Evolutionary conservation across 768 basidiomycete genomes (phyloP).

Genomic region (Naganishia randhawae): DNA sequence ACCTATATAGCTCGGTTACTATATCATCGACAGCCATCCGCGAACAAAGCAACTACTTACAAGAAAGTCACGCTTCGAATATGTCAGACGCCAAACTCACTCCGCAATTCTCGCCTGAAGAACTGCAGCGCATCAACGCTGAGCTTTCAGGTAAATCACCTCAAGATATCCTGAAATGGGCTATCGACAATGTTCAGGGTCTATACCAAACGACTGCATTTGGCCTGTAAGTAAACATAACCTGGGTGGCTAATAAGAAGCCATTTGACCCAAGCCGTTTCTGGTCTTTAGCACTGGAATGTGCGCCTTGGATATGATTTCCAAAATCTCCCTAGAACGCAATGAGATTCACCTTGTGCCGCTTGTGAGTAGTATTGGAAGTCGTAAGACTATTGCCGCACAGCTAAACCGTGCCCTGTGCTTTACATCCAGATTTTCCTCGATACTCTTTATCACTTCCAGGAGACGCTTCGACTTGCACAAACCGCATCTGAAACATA

Average conservation of each 20-base stretch:
- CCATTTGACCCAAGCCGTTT: background rate
- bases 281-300: conserved; percentile 63
- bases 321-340: conserved; percentile 61
- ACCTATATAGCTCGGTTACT: background rate
- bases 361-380: conserved; percentile 50
- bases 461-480: conserved; percentile 84
- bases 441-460: conserved; percentile 94
- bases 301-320: conserved; percentile 90
- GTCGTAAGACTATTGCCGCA: background rate
- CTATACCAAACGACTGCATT: conserved; percentile 95
- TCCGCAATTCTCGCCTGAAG: conserved; percentile 46
- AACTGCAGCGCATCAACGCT: conserved; percentile 67
- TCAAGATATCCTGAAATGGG: conserved; percentile 83
- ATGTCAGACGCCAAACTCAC: background rate
- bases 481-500: conserved; percentile 75
- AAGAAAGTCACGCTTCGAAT: background rate
- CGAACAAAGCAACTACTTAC: background rate
- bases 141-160: conserved; percentile 69
- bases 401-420: background rate
- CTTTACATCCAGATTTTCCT: conserved; percentile 73
- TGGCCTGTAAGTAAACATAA: conserved; percentile 58
- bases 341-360: conserved; percentile 57
- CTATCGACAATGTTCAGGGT: conserved; percentile 68
- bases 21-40: too few species aligned
- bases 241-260: background rate